A percentile compares a stretch with the other conserved stretches of the same genome.
These are phyloP conservation scores for Plantago major DNA, from an alignment of 257 asterid species.

Conservation along the genomic window DNA sequence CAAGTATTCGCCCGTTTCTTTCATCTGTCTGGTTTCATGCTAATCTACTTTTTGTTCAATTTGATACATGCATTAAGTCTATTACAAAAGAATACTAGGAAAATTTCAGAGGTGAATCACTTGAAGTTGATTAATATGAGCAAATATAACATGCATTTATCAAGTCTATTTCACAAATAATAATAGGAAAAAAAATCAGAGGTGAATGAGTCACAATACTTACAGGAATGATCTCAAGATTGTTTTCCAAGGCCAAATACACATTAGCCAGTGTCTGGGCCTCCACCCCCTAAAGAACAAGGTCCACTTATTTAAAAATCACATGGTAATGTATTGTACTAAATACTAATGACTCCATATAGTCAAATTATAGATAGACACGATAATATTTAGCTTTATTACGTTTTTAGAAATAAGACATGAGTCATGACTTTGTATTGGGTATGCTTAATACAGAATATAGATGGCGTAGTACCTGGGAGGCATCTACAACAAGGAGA, in stretches of 20 bases:
- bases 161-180: conserved; percentile 5
- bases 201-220: conserved; percentile 24
- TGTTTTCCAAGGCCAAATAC: conserved; percentile 95
- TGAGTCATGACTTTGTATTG: background rate
- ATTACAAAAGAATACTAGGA: too few species aligned
- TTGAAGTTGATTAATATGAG: background rate
- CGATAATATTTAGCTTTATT: background rate
- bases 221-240: conserved; percentile 97
- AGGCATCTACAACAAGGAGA: conserved; percentile 97
- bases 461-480: conserved; percentile 59
- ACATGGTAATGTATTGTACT: conserved; percentile 3
- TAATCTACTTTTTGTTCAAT: background rate
- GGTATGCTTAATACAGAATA: background rate
- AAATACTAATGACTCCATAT: background rate
- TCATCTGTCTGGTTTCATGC: background rate
- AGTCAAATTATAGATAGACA: background rate
- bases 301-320: conserved; percentile 15
- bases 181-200: background rate
- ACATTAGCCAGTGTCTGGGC: conserved; percentile 99
- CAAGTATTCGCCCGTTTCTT: background rate
- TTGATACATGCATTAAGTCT: background rate
- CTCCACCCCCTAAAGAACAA: conserved; percentile 82
- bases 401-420: background rate
- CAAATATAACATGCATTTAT: background rate
- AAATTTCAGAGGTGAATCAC: too few species aligned